Evolutionary conservation across 331 rosid genomes (phyloP).

Genomic region (Cydonia oblonga): DNA sequence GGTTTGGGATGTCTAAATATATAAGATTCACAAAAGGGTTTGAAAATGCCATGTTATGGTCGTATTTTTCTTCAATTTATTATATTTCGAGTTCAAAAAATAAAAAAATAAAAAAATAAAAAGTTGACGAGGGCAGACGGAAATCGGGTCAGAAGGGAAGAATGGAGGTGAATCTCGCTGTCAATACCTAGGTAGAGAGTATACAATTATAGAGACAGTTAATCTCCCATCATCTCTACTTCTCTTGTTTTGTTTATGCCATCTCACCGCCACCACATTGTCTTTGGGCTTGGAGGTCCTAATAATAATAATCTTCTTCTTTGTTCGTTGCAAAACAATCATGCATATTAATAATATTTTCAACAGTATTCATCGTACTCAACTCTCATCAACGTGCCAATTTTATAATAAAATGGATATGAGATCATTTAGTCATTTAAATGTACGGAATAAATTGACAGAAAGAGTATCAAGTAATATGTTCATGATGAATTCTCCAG

Average conservation of each 20-base stretch:
- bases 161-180: no score
- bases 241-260: neutral
- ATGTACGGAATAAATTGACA: rapidly evolving
- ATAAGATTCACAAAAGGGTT: neutral
- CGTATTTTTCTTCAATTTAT: no score
- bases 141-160: no score
- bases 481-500: neutral
- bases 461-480: no score
- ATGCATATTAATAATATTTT: neutral
- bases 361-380: neutral
- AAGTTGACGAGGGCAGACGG: no score
- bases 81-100: no score
- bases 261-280: neutral
- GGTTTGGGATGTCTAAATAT: neutral
- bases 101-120: no score
- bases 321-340: neutral
- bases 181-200: no score
- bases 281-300: neutral
- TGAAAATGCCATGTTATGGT: neutral
- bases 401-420: no score
- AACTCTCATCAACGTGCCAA: neutral
- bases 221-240: no score
- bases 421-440: no score
- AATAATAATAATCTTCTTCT: neutral
- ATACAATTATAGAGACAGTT: no score